Evolutionary conservation across 225 moss, liverwort and hornwort genomes (phyloP).

Genomic region (Neckera pumila): DNA sequence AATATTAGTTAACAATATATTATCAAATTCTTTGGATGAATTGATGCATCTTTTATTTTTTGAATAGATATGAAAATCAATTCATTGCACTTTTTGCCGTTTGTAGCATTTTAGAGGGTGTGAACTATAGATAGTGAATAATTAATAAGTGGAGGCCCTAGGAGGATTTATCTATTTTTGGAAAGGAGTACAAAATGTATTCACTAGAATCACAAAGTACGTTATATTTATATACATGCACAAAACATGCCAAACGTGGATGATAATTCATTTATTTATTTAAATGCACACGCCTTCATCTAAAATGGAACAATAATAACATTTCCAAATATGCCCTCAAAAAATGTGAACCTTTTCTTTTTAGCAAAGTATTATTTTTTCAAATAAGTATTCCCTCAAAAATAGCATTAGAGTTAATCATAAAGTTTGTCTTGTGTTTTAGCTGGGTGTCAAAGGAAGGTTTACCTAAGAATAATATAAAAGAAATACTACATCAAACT

Average conservation of each 20-base stretch:
- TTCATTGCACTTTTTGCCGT: not conserved
- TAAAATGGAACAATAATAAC: accelerated
- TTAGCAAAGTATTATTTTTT: not conserved
- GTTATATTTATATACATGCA: too few species aligned
- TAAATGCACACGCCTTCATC: not conserved
- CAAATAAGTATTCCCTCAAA: not conserved
- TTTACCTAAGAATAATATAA: too few species aligned
- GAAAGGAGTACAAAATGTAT: not conserved
- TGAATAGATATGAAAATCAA: not conserved
- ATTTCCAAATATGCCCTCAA: not conserved
- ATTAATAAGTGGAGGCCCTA: not conserved
- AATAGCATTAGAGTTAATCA: too few species aligned
- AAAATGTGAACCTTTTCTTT: not conserved
- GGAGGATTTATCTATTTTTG: too few species aligned
- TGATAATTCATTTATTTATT: not conserved
- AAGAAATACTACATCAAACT: too few species aligned
- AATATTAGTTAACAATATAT: not conserved
- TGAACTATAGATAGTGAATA: not conserved
- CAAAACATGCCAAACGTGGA: not conserved
- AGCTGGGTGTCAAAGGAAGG: too few species aligned
- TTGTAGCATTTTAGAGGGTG: not conserved
- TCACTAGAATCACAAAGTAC: not conserved
- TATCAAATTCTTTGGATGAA: not conserved
- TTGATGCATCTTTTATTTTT: not conserved
- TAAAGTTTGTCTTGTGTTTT: too few species aligned